Evolutionary conservation across 768 basidiomycete genomes (phyloP).

Genomic region (Porpolomopsis calyptriformis): DNA sequence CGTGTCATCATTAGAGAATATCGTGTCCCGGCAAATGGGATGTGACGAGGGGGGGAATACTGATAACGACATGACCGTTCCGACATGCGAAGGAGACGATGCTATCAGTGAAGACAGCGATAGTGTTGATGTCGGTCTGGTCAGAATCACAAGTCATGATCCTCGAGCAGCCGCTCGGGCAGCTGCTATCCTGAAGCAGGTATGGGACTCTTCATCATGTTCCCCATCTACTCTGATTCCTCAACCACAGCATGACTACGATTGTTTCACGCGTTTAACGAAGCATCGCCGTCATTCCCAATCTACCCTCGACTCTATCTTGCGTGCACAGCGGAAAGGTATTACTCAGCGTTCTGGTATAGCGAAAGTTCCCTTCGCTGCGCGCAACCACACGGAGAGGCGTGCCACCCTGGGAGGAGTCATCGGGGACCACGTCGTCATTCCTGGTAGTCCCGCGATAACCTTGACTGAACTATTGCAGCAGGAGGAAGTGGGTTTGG

Average conservation of each 20-base stretch:
- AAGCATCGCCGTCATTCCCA: slow-evolving; percentile 24
- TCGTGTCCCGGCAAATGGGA: not conserved
- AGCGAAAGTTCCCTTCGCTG: slow-evolving; percentile 16
- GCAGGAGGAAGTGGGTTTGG: slow-evolving; percentile 47
- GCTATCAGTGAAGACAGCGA: slow-evolving; percentile 26
- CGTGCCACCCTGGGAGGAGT: slow-evolving; percentile 30
- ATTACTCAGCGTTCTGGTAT: slow-evolving; percentile 21
- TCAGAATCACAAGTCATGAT: slow-evolving; percentile 79
- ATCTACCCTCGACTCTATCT: slow-evolving; percentile 23
- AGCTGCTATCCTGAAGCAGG: slow-evolving; percentile 87
- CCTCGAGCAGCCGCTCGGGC: slow-evolving; percentile 82
- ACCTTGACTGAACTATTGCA: slow-evolving; percentile 47
- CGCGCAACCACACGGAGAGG: slow-evolving; percentile 9
- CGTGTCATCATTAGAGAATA: not conserved
- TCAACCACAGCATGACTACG: slow-evolving; percentile 70
- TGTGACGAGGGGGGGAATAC: not conserved
- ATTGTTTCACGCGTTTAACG: slow-evolving; percentile 54
- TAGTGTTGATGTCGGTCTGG: slow-evolving; percentile 43
- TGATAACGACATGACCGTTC: not conserved
- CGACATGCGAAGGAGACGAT: slow-evolving; percentile 4
- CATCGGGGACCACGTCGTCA: slow-evolving; percentile 41
- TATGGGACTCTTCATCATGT: slow-evolving; percentile 23
- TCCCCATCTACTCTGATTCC: slow-evolving; percentile 1
- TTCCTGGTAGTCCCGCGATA: slow-evolving; percentile 42
- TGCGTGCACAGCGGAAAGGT: slow-evolving; percentile 26